phyloP scores from a whole-genome alignment of 495 filamentous ascomycete species.

The Aeminium ludgeri region DNA sequence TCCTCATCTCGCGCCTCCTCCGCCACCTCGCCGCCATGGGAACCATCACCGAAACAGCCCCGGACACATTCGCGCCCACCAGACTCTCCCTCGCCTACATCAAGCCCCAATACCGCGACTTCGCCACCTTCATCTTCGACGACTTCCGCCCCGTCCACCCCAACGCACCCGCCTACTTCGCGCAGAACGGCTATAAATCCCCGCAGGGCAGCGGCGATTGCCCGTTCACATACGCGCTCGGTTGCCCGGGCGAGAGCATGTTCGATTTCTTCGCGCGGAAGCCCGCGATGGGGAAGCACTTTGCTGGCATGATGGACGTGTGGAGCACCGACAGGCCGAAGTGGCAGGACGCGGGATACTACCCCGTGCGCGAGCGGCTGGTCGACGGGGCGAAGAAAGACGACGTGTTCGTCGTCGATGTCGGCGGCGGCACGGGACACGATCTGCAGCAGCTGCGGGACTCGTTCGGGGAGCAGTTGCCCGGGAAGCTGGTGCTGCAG shows the following conservation, averaged over 20 bases:
- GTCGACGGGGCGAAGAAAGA: constrained; percentile 13
- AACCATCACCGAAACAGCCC: not conserved
- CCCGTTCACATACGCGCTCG: too few relatives aligned
- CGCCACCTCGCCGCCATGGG: not conserved
- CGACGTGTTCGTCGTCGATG: constrained; percentile 34
- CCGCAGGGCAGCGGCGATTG: not conserved
- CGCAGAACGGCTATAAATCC: not conserved
- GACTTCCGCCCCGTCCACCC: not conserved
- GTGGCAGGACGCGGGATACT: constrained; percentile 37
- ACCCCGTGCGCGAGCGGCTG: constrained; percentile 30
- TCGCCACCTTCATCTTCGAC: not conserved
- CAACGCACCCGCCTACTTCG: not conserved
- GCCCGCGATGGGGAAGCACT: too few relatives aligned
- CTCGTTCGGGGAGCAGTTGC: constrained; percentile 21
- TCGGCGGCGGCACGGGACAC: constrained; percentile 36
- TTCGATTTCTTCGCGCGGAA: too few relatives aligned
- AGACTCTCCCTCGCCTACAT: not conserved
- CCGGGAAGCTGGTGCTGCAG: constrained; percentile 33
- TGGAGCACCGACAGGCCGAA: constrained; percentile 32
- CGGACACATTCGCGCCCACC: not conserved
- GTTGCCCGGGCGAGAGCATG: too few relatives aligned
- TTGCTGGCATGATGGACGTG: constrained; percentile 26
- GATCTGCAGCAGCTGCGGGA: constrained; percentile 29
- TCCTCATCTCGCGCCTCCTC: not conserved
- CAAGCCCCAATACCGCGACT: not conserved